Evolutionary conservation across 129 eudicot species (phyloP).

Genomic region (Tanacetum coccineum): DNA sequence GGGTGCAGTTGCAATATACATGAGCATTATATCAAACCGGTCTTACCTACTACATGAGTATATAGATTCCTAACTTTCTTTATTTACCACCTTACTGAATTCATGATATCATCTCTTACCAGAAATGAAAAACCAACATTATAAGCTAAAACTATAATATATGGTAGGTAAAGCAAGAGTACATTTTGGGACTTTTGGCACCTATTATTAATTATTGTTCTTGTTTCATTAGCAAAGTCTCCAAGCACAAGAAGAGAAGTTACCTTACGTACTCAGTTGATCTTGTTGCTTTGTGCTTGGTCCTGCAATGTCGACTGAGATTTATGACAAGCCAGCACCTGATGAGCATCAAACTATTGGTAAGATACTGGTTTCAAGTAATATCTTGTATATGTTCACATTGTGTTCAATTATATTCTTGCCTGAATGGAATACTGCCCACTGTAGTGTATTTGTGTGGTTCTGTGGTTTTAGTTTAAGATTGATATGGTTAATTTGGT

Average conservation of each 20-base stretch:
- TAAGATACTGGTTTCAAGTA: neutral
- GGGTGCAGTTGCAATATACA: conserved; percentile 14
- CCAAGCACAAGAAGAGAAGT: neutral
- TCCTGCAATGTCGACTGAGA: conserved; percentile 1
- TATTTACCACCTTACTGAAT: conserved; percentile 19
- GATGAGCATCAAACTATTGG: conserved; percentile 25
- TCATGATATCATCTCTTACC: conserved; percentile 5
- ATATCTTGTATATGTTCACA: neutral
- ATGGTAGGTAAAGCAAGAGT: conserved; percentile 14
- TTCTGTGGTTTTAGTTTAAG: neutral
- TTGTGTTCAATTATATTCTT: neutral
- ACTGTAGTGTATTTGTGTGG: neutral
- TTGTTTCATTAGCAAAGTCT: neutral
- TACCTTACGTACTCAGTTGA: neutral
- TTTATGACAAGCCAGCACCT: conserved; percentile 2
- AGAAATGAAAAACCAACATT: conserved; percentile 11
- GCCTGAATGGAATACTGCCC: neutral
- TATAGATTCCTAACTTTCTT: conserved; percentile 29
- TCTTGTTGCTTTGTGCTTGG: neutral
- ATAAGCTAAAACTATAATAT: conserved; percentile 1
- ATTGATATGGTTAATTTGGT: neutral
- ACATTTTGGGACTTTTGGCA: conserved; percentile 11
- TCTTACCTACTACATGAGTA: conserved; percentile 12
- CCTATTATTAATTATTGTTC: conserved; percentile 11
- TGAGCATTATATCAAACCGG: conserved; percentile 10